Evolutionary conservation across 208 protist genomes (phyloP).

Genomic region (Trypanosoma congolense): DNA sequence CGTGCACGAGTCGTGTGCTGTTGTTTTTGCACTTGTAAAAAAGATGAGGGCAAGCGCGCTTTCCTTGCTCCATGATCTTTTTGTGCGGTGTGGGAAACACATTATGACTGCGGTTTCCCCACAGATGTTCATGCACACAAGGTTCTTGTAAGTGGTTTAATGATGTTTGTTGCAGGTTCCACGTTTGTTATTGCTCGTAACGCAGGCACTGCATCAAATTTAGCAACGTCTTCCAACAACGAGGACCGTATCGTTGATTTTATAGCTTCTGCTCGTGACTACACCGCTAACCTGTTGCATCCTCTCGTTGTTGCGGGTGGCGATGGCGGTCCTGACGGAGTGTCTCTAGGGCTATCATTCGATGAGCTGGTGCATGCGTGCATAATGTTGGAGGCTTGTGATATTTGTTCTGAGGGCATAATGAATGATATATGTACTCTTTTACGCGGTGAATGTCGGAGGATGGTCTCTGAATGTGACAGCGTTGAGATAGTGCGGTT

Average conservation of each 20-base stretch:
- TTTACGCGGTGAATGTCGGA: constrained; percentile 5
- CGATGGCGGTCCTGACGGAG: too few relatives aligned
- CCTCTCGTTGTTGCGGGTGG: not conserved
- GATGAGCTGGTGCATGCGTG: not conserved
- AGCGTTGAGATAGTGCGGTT: constrained; percentile 21
- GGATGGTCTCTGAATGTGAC: constrained; percentile 6
- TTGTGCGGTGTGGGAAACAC: constrained; percentile 18
- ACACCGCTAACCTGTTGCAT: constrained; percentile 2
- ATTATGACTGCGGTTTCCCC: not conserved
- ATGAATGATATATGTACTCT: not conserved
- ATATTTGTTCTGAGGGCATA: not conserved
- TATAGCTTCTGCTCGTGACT: constrained; percentile 11
- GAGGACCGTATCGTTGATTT: constrained; percentile 4
- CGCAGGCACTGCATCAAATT: too few relatives aligned
- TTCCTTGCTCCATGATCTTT: constrained; percentile 22
- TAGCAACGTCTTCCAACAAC: too few relatives aligned
- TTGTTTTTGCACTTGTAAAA: constrained; percentile 20
- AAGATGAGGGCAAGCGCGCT: constrained; percentile 17
- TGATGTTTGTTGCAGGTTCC: constrained; percentile 21
- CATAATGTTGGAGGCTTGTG: constrained; percentile 16
- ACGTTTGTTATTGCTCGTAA: constrained; percentile 6
- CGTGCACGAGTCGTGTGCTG: constrained; percentile 16
- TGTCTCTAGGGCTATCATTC: too few relatives aligned
- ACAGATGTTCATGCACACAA: not conserved
- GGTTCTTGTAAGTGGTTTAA: constrained; percentile 4